Evolutionary conservation across 345 rosid genomes (phyloP).

Genomic region (Conringia planisiliqua): DNA sequence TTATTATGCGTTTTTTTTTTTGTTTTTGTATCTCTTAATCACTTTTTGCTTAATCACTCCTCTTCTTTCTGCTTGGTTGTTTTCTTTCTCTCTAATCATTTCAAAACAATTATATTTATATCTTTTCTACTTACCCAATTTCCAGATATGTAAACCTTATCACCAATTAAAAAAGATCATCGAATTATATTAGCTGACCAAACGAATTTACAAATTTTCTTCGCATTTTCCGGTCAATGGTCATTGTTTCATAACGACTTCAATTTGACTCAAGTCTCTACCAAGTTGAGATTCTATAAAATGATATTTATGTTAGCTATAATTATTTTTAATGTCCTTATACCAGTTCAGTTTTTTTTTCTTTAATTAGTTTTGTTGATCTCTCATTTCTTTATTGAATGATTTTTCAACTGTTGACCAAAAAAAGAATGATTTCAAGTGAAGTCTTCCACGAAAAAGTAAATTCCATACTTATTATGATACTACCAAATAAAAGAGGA

Average conservation of each 20-base stretch:
- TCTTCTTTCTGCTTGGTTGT: neutral
- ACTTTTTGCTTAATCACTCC: neutral
- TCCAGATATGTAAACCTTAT: constrained; percentile 20
- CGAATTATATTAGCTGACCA: neutral
- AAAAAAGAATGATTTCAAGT: no score
- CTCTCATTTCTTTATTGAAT: no score
- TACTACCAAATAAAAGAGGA: neutral
- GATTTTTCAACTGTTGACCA: no score
- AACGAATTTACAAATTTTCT: neutral
- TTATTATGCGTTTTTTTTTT: neutral
- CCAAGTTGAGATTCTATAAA: neutral
- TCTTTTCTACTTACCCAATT: neutral
- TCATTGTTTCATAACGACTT: neutral
- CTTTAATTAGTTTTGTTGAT: no score
- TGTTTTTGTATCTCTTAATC: neutral
- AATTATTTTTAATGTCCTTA: neutral
- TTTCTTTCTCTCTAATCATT: neutral
- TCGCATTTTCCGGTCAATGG: constrained; percentile 6
- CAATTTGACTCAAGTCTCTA: constrained; percentile 19
- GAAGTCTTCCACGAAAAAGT: no score
- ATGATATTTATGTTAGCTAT: neutral
- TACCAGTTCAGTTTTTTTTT: neutral
- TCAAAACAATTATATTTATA: neutral
- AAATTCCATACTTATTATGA: neutral
- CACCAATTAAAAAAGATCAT: neutral